Base-by-base conservation (phyloP, 164 flowering plant species). In the Sedum album region DNA sequence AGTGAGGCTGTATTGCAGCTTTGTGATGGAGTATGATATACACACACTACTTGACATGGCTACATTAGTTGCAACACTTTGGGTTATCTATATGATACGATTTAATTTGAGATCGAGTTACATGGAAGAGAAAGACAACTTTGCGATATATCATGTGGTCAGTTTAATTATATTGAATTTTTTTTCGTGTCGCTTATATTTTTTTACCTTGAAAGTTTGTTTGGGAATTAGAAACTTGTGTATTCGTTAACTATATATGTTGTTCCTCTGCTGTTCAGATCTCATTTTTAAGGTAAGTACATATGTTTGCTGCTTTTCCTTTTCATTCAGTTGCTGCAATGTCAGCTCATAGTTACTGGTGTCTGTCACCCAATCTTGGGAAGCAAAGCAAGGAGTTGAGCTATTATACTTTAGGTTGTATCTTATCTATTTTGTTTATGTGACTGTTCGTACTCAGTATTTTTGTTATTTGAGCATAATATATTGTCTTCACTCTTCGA, bases 11-110 rank as follows among this genome's bases (percentile, higher is more conserved):
- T n/a, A n/a, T n/a, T n/a, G n/a, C n/a, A n/a, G n/a, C n/a, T n/a
- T n/a, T n/a, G n/a, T n/a, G n/a, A n/a, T n/a, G n/a, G n/a, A n/a
- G n/a, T n/a, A n/a, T n/a, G n/a, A n/a, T n/a, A n/a, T 84, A 73
- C 90, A 86, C 67, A 86, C 90, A 0, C 30, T 86, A 25, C 88
- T 86, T 51, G 91, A 86, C 75, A 66, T 78, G 46, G 84, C 88
- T 46, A 86, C 91, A 2, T 65, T 86, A 75, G 78, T 33, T 18
- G 76, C 88, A 41, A 86, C 90, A 31, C 60, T 86, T 60, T 86
- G 88, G 88, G 90, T 86, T 74, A 86, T 86, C 57, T 86, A 79
- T 77, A 86, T 82, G 87, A 86, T 86, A 67, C 85, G 88, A 31
- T 84, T 81, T 73, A 86, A 79, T 4, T 66, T 86, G 9, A 84